Percentiles rank a stretch among this genome's conserved stretches.
Conservation (phyloP, 2,329 filamentous ascomycete genomes). For the Orbilia javanica region DNA sequence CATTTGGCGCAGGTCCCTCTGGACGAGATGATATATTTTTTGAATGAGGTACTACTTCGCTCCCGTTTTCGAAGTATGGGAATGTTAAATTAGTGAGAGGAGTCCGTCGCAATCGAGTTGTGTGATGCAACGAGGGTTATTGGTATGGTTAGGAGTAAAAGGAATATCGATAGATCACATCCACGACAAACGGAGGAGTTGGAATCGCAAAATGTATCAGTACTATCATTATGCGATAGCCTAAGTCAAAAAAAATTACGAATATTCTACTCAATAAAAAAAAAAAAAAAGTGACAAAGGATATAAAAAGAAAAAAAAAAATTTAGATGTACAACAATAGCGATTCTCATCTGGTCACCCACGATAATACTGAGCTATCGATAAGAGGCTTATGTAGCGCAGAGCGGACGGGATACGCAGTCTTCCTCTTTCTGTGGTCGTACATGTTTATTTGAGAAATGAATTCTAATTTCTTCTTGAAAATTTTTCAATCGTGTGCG, state of each 20-base stretch:
- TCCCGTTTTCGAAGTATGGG: neutral
- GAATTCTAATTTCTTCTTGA: neutral
- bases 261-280: neutral
- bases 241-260: no score
- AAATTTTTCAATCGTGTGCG: neutral
- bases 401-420: slow-evolving; percentile 32
- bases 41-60: slow-evolving; percentile 9
- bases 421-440: slow-evolving; percentile 27
- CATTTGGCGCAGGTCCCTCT: neutral
- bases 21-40: neutral
- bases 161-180: no score
- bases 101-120: neutral
- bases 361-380: slow-evolving; percentile 53
- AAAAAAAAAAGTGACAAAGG: neutral
- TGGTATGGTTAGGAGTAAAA: neutral
- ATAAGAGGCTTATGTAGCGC: slow-evolving; percentile 55
- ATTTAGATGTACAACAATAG: slow-evolving; percentile 20
- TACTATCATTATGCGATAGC: no score
- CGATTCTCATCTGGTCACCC: slow-evolving; percentile 55
- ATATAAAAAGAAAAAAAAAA: neutral
- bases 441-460: neutral
- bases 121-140: neutral
- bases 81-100: neutral
- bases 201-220: no score
- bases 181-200: no score